Evolutionary conservation across 2,329 filamentous ascomycete genomes (phyloP), one percentile per base, ranked within the genome.

Genomic region (Botrytis fragariae): DNA sequence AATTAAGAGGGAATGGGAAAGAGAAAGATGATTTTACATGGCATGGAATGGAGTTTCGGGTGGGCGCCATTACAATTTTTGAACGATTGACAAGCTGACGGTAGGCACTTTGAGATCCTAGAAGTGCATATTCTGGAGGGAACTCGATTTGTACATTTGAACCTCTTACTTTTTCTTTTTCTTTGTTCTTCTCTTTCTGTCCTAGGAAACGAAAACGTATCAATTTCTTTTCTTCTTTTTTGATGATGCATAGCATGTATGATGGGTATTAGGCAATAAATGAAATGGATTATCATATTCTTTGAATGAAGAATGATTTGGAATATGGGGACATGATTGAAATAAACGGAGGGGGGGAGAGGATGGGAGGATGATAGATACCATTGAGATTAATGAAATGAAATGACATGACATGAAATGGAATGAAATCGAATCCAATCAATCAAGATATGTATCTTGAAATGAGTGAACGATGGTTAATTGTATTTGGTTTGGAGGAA

Each of bases 31-130:
- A 39, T 39, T n/a, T 62, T 37, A 62, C n/a, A 29, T 63, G 61
- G 61, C 61, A 63, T 63, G 61, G 61, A 29, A 63, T 63, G 61
- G 37, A 42, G 61, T 63, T 63, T 63, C 16, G 37, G 37, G 8
- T 16, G 22, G 37, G 25, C 16, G 25, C 37, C 60, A 39, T 63
- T 62, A 39, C 35, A 8, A 42, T 62, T 62, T 57, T 57, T 57
- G 25, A 57, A 61, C 35, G 35, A 39, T 61, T 42, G 60, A 39
- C 12, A 42, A 29, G 60, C 14, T 42, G 25, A 16, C 37, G 37
- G 51, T 57, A 29, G n/a, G 51, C 51, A 63, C 9, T 63, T 44
- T 42, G 37, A 39, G 39, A 44, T 42, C 18, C 39, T 42, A 29
- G 61, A 63, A 63, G 37, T 42, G 25, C 25, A n/a, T 42, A 63